Base-by-base conservation (phyloP, 2,329 filamentous ascomycete species). In the Gnomoniopsis smithogilvyi region DNA sequence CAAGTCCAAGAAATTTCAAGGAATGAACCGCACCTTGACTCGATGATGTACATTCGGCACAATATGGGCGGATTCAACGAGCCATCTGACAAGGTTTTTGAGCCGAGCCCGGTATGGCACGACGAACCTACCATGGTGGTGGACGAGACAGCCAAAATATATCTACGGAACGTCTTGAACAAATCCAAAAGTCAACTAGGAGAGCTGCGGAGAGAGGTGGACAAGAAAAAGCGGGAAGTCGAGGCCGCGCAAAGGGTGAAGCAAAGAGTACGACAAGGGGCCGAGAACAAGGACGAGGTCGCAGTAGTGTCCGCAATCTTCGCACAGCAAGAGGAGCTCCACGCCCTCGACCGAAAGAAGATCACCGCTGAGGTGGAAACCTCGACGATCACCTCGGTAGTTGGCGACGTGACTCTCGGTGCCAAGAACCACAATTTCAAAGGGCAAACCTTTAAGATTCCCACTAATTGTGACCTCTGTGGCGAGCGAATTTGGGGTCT, bases 401-500 rank as follows among this genome's bases (percentile, higher is more conserved):
- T 97, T 2, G 95, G 95, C 38, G 95, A 99, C 70, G 84, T 99
- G 56, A 96, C 93, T 2, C 79, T 96, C 21, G 94, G 94, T 19
- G 93, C 93, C 12, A 92, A 92, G 72, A 96, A 93, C 69, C 95
- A 99, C 78, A 95, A 96, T 69, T 99, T 99, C 82, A 96, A 96
- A 75, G 87, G 91, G n/a, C 92, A 98, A 70, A 98, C 95, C 0
- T 99, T 98, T 81, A 98, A 98, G 73, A 96, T 99, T 62, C 96
- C 96, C 0, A 99, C 95, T 4, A 98, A 98, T 72, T 99, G 95
- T 76, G 95, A 99, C 73, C 82, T 97, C 14, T 99, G 95, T 67
- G 93, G 93, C 19, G 95, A 99, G 70, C 86, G 95, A 30, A 96
- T 99, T 71, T 99, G 95, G 95, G 95, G 95, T 0, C 74, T 99